Base-by-base conservation (phyloP, 2,329 filamentous ascomycete genomes). In the Sclerotinia minor region DNA sequence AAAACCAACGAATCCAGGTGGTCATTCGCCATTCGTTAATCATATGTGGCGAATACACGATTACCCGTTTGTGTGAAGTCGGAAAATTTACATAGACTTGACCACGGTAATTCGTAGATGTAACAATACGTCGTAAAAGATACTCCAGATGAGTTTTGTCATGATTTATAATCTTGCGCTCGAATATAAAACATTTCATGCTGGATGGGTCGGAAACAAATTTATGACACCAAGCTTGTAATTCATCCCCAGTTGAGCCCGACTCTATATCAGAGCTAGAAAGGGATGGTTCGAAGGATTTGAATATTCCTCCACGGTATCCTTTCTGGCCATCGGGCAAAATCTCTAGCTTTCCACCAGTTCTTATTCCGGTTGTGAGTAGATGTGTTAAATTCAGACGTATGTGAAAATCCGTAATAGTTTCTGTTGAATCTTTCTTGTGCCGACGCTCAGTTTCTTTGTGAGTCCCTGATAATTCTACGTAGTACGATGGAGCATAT, bases 81-180 rank as follows among this genome's bases (percentile, higher is more conserved):
- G 87, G 87, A 73, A 92, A 89, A 0, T 79, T 78, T 64, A 93
- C 81, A 21, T 77, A 70, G 29, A 90, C 76, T 65, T 82, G 79
- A 8, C 90, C 90, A 35, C 84, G 84, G 79, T 93, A 94, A 75
- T 88, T 87, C 5, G 89, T 91, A 24, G 81, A 80, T 52, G 84
- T 81, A 26, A 92, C 83, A 2, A 91, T 77, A 21, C 76, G 79
- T 68, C 83, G 80, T 24, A 93, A 77, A 6, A 84, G 80, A 21
- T 55, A 47, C 21, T 81, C 79, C 26, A 92, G 77, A 55, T 78
- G 77, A 1, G 81, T 80, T 67, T 83, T 81, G 74, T 92, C 85
- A 76, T 91, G 85, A 29, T 89, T 89, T 0, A 81, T 77, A 60
- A 92, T 80, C 44, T 78, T 78, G 11, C 85, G 81, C 70, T 79